Conservation (phyloP, 208 protist species). For the Blastocrithidia nonstop region DNA sequence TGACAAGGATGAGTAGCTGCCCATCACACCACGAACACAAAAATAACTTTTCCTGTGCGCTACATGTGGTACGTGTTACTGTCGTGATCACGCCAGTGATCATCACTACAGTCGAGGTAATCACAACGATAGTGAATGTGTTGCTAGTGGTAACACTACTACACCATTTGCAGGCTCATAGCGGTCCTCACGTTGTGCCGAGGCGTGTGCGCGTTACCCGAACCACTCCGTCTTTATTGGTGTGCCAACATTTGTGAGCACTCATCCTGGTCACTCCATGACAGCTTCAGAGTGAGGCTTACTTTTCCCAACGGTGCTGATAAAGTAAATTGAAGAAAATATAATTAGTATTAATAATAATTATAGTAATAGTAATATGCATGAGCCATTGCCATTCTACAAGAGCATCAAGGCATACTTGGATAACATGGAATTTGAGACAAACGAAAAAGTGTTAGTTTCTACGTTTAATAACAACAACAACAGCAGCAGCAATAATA, state of each 20-base stretch:
- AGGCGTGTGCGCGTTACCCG: conserved; percentile 18
- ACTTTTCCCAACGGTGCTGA: conserved; percentile 26
- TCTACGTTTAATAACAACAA: conserved; percentile 7
- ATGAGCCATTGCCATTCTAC: neutral
- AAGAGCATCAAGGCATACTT: neutral
- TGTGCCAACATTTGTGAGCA: conserved; percentile 28
- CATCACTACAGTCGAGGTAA: conserved; percentile 35
- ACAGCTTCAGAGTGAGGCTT: conserved; percentile 23
- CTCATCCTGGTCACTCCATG: conserved; percentile 13
- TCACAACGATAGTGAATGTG: conserved; percentile 1
- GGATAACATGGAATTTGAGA: too few relatives aligned
- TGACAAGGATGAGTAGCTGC: conserved; percentile 23
- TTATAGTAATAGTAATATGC: neutral
- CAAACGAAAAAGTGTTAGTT: conserved; percentile 3
- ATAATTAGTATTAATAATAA: neutral
- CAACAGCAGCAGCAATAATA: conserved; percentile 6
- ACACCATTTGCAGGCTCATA: neutral
- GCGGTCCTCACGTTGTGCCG: neutral
- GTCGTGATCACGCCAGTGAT: conserved; percentile 25
- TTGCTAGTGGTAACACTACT: conserved; percentile 1
- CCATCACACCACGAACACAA: conserved; percentile 21
- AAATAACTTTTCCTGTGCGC: conserved; percentile 55
- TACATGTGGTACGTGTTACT: conserved; percentile 57
- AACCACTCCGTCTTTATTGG: conserved; percentile 49
- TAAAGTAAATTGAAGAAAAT: conserved; percentile 14